Evolutionary conservation across 768 basidiomycete species (phyloP), one percentile per base, ranked within the genome.

Genomic region (Phanerochaete carnosa): DNA sequence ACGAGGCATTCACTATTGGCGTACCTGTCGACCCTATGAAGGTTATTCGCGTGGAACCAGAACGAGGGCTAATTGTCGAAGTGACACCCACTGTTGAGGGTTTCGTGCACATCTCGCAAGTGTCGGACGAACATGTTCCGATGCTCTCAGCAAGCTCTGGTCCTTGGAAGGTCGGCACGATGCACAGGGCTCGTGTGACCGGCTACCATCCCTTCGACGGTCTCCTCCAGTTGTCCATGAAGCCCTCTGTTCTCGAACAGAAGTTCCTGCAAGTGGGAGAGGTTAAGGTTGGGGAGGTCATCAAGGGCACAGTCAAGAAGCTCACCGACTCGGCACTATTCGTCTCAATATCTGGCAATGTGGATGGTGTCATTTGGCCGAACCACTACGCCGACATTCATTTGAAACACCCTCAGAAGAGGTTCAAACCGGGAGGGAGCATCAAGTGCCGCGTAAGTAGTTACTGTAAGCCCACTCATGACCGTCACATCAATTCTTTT

Each of bases 331-430:
- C 84, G 33, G 89, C 84, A 0, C 75, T 99, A 37, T 96, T 97
- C 68, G 85, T 98, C 45, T 86, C 91, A 29, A 78, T 98, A 58
- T 86, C 89, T 4, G 94, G 92, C 5, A 92, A 83, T 61, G 87
- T 98, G 32, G 94, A 97, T 68, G 97, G 92, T 29, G 89, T 97
- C 28, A 80, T 98, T 23, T 97, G 93, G 91, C 95, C 95, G 0
- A 84, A 87, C 62, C 97, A 98, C 70, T 97, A 92, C 70, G 94
- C 97, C 12, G 97, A 99, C 72, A 95, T 98, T 68, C 71, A 77
- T n/a, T 80, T 98, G 66, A 97, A 95, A 70, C 91, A 98, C 70
- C 96, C 96, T 11, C 86, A 93, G 45, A 92, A 88, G 75, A 83
- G 89, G 62, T 99, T 97, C 78, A 95, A 93, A 69, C 76, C 81